Percentiles rank a stretch among this genome's conserved stretches.
Evolutionary conservation across 352 stramenopile species (phyloP).

Genomic region (Chrysophaeum taylorii): DNA sequence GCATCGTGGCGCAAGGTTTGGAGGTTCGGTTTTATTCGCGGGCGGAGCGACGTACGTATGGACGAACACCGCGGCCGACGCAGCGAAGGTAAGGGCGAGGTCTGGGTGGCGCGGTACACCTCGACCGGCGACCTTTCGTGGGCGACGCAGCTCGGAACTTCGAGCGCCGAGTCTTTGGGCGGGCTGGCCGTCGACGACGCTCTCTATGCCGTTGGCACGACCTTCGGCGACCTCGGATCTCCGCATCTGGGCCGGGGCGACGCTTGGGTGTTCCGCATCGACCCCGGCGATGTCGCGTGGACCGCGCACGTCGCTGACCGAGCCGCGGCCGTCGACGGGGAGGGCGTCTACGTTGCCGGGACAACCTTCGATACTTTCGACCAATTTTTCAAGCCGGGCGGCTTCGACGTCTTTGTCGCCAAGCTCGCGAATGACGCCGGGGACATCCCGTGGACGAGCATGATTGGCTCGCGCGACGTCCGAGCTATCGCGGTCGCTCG

Average conservation of each 20-base stretch:
- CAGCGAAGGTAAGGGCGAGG: not conserved
- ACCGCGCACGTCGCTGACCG: not conserved
- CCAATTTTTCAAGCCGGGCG: conserved; percentile 6
- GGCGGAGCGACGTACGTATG: not conserved
- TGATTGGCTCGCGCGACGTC: not conserved
- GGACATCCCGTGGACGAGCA: not conserved
- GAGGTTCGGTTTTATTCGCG: not conserved
- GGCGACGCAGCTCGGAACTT: not conserved
- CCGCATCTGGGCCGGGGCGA: too few species aligned
- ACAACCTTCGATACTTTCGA: too few species aligned
- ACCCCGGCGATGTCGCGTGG: too few species aligned
- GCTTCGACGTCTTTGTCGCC: not conserved
- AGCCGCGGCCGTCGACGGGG: too few species aligned
- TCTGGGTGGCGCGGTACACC: not conserved
- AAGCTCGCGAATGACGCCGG: not conserved
- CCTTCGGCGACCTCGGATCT: too few species aligned
- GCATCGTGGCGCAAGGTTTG: not conserved
- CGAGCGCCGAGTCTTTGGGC: too few species aligned
- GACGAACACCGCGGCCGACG: not conserved
- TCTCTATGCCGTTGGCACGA: not conserved
- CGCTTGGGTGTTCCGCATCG: too few species aligned
- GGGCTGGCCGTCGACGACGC: too few species aligned
- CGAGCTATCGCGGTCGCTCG: not conserved
- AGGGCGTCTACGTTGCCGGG: too few species aligned
- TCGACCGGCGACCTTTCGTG: not conserved